Evolutionary conservation across 495 filamentous ascomycete genomes (phyloP).

Genomic region (Aspergillus sclerotioniger): DNA sequence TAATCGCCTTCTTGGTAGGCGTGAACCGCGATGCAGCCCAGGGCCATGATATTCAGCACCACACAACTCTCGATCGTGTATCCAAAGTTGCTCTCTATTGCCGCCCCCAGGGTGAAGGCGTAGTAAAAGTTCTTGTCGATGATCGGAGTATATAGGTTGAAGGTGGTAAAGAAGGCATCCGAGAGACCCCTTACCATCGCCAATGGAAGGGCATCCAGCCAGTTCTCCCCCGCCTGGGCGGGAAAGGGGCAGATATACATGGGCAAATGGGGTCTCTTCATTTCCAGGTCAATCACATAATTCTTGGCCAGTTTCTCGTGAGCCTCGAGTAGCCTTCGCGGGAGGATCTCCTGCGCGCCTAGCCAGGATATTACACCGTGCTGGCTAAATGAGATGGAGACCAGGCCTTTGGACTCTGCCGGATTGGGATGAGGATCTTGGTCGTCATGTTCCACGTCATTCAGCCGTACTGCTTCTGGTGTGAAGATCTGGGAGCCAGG

Average conservation of each 20-base stretch:
- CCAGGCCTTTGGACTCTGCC: conserved; percentile 31
- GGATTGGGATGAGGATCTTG: conserved; percentile 17
- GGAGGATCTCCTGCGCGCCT: conserved; percentile 39
- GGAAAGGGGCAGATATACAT: conserved; percentile 44
- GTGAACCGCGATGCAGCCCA: conserved; percentile 44
- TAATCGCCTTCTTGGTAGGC: conserved; percentile 47
- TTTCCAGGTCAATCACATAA: conserved; percentile 47
- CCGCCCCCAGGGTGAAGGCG: conserved; percentile 42
- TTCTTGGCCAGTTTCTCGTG: conserved; percentile 43
- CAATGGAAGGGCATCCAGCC: conserved; percentile 41
- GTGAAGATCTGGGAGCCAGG: conserved; percentile 28
- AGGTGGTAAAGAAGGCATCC: conserved; percentile 44
- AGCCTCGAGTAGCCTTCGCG: conserved; percentile 32
- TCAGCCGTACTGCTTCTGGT: conserved; percentile 26
- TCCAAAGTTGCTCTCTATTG: conserved; percentile 43
- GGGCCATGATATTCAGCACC: conserved; percentile 43
- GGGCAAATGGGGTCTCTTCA: conserved; percentile 36
- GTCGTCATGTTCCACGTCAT: conserved; percentile 40
- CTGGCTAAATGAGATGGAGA: conserved; percentile 50
- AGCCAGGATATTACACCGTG: conserved; percentile 49
- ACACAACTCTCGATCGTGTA: conserved; percentile 47
- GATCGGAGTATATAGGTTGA: conserved; percentile 47
- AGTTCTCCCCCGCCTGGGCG: conserved; percentile 36
- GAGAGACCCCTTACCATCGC: conserved; percentile 44
- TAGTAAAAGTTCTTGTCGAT: conserved; percentile 50